Base-by-base conservation (phyloP, 225 moss, liverwort and hornwort species). In the Anthoceros angustus region DNA sequence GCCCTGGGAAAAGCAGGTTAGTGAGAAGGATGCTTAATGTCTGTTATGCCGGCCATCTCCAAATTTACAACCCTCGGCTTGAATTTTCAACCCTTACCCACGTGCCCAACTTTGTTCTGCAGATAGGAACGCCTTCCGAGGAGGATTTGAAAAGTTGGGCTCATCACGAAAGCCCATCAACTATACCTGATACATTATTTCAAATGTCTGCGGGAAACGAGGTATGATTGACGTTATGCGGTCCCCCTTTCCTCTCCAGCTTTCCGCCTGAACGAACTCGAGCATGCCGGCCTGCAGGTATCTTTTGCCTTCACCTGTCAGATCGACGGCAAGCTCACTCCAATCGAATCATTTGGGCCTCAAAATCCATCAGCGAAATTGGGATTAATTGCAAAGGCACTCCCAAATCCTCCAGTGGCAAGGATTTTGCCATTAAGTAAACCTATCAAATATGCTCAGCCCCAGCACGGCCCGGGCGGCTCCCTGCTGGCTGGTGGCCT, bases 231-330 rank as follows among this genome's bases (percentile, higher is more conserved):
- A 26, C 41, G 38, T 4, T 42, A 11, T 41, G 23, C 20, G 5
- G 42, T 23, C 18, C 16, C 40, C n/a, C 38, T 40, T 40, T 42
- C 41, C 0, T 61, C 42, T 12, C 46, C 5, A 12, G 5, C 42
- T 41, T 10, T 72, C 40, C 7, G 26, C n/a, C n/a, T n/a, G n/a
- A n/a, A n/a, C n/a, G 43, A 45, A 48, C 25, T 46, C 45, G 10
- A 25, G 8, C 5, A 40, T 72, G 25, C 40, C n/a, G 32, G 6
- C 63, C 3, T 75, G 76, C 77, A 94, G 93, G 74, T 95, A 24
- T 88, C 94, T n/a, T 95, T 95, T 66, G 74, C 86, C 64, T 95
- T 95, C 73, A 82, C 88, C 63, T 95, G 94, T 73, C 94, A 95
- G 74, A 78, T 95, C 50, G 94, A 95, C 48, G 94, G 94, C 49